phyloP scores from a whole-genome alignment of 1,284 basidiomycete genomes.

The Rhodofomes roseus region DNA sequence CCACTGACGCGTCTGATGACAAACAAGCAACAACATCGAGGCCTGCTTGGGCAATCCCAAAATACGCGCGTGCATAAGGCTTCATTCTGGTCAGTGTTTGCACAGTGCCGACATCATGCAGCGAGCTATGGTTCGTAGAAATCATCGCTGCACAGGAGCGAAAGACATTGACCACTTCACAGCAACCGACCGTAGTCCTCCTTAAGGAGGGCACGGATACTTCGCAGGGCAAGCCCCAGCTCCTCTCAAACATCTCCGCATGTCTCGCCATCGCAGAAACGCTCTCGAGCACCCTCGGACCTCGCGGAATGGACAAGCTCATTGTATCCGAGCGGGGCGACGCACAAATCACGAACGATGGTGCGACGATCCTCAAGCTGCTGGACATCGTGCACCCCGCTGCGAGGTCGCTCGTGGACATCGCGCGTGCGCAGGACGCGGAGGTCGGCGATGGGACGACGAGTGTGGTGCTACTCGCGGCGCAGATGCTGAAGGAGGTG shows the following conservation, averaged over 20 bases:
- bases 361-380: slow-evolving; percentile 95
- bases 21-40: background rate
- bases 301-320: slow-evolving; percentile 98
- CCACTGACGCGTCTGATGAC: background rate
- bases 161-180: background rate
- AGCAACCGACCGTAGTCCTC: slow-evolving; percentile 96
- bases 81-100: background rate
- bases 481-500: slow-evolving; percentile 93
- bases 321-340: slow-evolving; percentile 91
- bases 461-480: slow-evolving; percentile 90
- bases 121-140: slow-evolving; percentile 55
- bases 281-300: slow-evolving; percentile 93
- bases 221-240: slow-evolving; percentile 91
- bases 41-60: background rate
- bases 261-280: slow-evolving; percentile 90
- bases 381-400: slow-evolving; percentile 98
- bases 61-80: background rate
- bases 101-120: slow-evolving; percentile 52
- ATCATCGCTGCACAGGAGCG: too few species aligned
- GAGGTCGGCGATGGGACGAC: slow-evolving; percentile 99
- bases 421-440: slow-evolving; percentile 96
- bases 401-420: slow-evolving; percentile 94
- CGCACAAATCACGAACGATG: slow-evolving; percentile 98
- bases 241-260: slow-evolving; percentile 95
- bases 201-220: slow-evolving; percentile 95